phyloP scores from a whole-genome alignment of 2,329 filamentous ascomycete species.

The Hysterium pulicare region DNA sequence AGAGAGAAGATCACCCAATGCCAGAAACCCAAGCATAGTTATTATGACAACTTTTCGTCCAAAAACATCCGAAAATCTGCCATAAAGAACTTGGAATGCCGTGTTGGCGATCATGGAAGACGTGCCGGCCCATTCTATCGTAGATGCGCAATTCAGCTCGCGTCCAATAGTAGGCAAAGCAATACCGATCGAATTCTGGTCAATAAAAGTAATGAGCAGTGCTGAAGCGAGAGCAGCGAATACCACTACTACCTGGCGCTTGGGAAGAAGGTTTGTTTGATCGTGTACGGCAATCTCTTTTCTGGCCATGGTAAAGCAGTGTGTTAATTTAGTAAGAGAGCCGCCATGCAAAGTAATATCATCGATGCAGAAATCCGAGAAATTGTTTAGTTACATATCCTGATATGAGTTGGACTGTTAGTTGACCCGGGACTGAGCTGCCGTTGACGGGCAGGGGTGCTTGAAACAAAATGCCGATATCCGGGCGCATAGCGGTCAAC shows the following conservation, averaged over 20 bases:
- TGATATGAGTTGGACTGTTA: no score
- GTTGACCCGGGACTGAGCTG: no score
- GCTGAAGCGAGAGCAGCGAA: slow-evolving; percentile 52
- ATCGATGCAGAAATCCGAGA: no score
- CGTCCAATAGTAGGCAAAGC: slow-evolving; percentile 34
- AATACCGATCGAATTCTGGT: slow-evolving; percentile 55
- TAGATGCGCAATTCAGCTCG: slow-evolving; percentile 40
- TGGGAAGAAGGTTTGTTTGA: slow-evolving; percentile 57
- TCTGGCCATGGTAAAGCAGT: no score
- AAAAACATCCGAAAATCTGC: slow-evolving; percentile 59
- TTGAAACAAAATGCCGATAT: no score
- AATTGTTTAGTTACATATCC: no score
- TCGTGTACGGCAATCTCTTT: slow-evolving; percentile 45
- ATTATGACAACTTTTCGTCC: slow-evolving; percentile 28
- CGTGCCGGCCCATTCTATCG: slow-evolving; percentile 56
- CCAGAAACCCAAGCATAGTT: neutral
- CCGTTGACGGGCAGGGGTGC: no score
- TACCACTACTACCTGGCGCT: slow-evolving; percentile 48
- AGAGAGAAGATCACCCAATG: slow-evolving; percentile 19
- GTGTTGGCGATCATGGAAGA: slow-evolving; percentile 56
- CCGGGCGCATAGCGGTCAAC: no score
- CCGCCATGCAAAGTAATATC: no score
- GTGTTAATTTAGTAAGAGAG: no score
- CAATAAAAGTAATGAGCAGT: slow-evolving; percentile 54
- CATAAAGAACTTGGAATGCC: slow-evolving; percentile 63